Base-by-base conservation (phyloP, 1,284 basidiomycete species). In the Puccinia polysora region DNA sequence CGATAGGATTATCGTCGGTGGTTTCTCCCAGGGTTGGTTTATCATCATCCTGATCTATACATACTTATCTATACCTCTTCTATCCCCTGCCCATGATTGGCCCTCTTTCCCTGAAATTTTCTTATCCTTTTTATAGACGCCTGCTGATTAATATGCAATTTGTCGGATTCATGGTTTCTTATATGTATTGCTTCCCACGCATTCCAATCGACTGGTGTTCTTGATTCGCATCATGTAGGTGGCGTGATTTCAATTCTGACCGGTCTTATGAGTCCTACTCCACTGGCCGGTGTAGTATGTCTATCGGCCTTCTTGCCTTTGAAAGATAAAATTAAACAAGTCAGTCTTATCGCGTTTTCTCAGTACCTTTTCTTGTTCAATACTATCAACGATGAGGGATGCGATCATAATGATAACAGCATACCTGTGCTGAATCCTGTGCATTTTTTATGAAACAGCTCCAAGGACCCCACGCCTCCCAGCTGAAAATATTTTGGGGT, bases 401-500 rank as follows among this genome's bases (percentile, higher is more conserved):
- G 6, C 56, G 3, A 7, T 23, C 25, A 64, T 36, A 8, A 6
- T 25, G 14, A 8, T 34, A 8, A 23, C 3, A 2, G 18, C n/a
- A 23, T 25, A 6, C 23, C 34, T 28, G 2, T 47, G 12, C 34
- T 32, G n/a, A n/a, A n/a, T n/a, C n/a, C n/a, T n/a, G n/a, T n/a
- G n/a, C n/a, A 23, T 15, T 28, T n/a, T 20, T 43, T 32, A 2
- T 23, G 12, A 12, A 28, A 10, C 34, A 69, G 65, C 65, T 69
- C 20, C 36, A 43, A 36, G 28, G n/a, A n/a, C 65, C 65, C 23
- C 55, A 69, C 45, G 52, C 55, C n/a, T 38, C 36, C 6, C 14
- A 40, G 4, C 36, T 69, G 38, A 32, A 52, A 18, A 55, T 69
- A 38, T 69, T 69, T 58, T 69, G 65, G 65, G 53, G 65, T 15